Evolutionary conservation across 2,329 filamentous ascomycete species (phyloP), one percentile per base, ranked within the genome.

Genomic region (Penicillium freii): DNA sequence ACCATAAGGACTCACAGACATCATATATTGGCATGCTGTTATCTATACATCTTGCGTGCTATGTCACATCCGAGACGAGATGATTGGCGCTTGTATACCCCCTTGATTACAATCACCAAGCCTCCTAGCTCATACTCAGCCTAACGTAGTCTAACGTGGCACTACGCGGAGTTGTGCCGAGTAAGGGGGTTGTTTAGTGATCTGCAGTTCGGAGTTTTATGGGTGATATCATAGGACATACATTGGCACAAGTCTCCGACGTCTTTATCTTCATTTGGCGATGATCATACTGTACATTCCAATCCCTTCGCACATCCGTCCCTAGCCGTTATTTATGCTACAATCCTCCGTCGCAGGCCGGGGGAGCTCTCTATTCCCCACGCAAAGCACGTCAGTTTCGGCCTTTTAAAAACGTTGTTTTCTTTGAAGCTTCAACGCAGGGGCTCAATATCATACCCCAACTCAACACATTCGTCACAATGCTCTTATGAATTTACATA

Each of bases 221-320:
- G 21, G 13, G 29, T 57, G 49, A 53, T 57, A 53, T 53, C 49
- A 57, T 53, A 53, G 27, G 42, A 23, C 29, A 47, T 51, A 52
- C 34, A 47, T 29, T 23, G 54, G 21, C 23, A 43, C 23, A 56
- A 47, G 34, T 57, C 49, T 36, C 54, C 54, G 54, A 19, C n/a
- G 9, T 29, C 21, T 53, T 7, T 15, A 47, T 21, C 49, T 50
- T 33, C 25, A 33, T 54, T 36, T 39, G 39, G 21, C 15, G 39
- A 48, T 40, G 39, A 43, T 47, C 40, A 31, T 48, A 29, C 33
- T 58, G 52, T 61, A 51, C 63, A 66, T 66, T 64, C 63, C 62
- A 62, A 43, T 56, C 58, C 56, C 54, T 60, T 62, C 29, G 13
- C 39, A 31, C n/a, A 43, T 15, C 61, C 62, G 62, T 58, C 13